These are phyloP conservation scores for Stagonosporopsis vannaccii DNA, from an alignment of 2,329 filamentous ascomycete genomes.

Conservation along the genomic window DNA sequence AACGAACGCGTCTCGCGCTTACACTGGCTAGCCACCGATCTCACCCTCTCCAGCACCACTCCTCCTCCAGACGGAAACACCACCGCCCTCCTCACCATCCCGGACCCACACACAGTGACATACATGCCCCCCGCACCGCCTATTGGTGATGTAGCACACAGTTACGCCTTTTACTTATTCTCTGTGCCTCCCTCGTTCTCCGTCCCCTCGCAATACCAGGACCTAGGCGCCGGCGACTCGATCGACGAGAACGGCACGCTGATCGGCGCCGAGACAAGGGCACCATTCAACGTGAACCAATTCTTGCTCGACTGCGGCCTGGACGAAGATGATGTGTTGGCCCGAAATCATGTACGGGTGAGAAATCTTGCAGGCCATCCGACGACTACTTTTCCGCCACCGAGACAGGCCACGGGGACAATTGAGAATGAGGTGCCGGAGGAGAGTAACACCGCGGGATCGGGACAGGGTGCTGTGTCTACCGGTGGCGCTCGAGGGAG, in stretches of 20 bases:
- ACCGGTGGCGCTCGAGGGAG: not conserved
- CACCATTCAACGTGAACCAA: constrained; percentile 44
- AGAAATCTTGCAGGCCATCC: constrained; percentile 33
- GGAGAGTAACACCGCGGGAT: not conserved
- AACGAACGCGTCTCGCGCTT: constrained; percentile 35
- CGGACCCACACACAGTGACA: constrained; percentile 8
- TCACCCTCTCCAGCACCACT: constrained; percentile 22
- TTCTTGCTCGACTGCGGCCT: constrained; percentile 46
- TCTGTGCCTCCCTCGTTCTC: constrained; percentile 28
- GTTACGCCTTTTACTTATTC: constrained; percentile 37
- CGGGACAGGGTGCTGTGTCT: not conserved
- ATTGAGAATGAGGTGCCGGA: constrained; percentile 6
- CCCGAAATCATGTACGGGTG: constrained; percentile 50
- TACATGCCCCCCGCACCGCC: constrained; percentile 34
- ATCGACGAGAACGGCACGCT: not conserved
- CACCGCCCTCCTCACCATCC: constrained; percentile 6
- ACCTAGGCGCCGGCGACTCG: constrained; percentile 5
- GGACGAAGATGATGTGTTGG: constrained; percentile 32
- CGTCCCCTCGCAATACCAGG: constrained; percentile 32
- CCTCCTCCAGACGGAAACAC: constrained; percentile 13
- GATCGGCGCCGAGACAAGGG: constrained; percentile 19
- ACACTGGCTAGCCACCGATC: constrained; percentile 39
- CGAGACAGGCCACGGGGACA: constrained; percentile 10
- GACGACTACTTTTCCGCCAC: constrained; percentile 26
- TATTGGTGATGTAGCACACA: constrained; percentile 34